Conservation (phyloP, 23 red algal species). For the Chondrus crispus region DNA sequence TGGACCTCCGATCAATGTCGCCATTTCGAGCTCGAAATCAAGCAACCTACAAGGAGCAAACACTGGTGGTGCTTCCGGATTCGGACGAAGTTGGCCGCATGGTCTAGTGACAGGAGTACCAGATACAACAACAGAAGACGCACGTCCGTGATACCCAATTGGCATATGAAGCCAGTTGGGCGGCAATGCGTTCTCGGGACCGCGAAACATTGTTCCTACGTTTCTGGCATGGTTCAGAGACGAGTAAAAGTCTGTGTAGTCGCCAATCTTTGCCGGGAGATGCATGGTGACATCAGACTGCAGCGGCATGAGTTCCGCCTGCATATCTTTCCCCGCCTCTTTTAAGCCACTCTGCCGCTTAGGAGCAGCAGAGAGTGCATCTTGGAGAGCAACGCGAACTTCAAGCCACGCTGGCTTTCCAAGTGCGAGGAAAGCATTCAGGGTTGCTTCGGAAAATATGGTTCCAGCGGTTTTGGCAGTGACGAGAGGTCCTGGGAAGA, state of each 20-base stretch:
- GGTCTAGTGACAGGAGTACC: constrained; percentile 61
- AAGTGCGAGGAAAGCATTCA: constrained; percentile 59
- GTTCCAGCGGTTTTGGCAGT: background rate
- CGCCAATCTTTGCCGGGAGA: constrained; percentile 67
- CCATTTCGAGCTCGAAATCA: constrained; percentile 80
- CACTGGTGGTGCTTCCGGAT: background rate
- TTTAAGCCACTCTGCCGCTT: background rate
- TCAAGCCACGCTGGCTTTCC: constrained; percentile 24
- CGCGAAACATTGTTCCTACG: constrained; percentile 80
- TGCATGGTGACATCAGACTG: constrained; percentile 33
- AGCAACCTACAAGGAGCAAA: constrained; percentile 44
- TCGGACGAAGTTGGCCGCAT: constrained; percentile 60
- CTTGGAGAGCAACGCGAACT: constrained; percentile 22
- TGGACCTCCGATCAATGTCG: constrained; percentile 44
- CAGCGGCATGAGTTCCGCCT: constrained; percentile 10
- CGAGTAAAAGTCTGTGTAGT: constrained; percentile 90
- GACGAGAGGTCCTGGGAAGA: background rate
- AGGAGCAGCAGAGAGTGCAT: background rate
- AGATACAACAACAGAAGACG: constrained; percentile 78
- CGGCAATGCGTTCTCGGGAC: constrained; percentile 62
- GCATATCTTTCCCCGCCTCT: background rate
- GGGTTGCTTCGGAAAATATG: background rate
- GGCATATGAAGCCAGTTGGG: constrained; percentile 85
- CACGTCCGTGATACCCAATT: constrained; percentile 74
- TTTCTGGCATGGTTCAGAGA: constrained; percentile 70